Conservation (phyloP, 805 yeast species). For the Metahyphopichia silvanorum region DNA sequence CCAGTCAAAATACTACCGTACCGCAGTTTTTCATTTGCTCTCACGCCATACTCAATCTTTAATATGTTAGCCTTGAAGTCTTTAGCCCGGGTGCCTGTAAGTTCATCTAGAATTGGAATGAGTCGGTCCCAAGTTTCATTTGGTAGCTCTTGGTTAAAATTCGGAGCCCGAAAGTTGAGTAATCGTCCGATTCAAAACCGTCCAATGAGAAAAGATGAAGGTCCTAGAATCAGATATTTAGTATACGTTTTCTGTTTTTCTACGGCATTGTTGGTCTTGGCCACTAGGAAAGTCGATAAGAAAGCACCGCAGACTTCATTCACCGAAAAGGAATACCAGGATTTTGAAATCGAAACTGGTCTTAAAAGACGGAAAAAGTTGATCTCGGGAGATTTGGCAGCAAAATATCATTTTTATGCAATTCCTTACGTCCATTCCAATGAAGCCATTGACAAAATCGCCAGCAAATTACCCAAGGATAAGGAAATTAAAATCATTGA, state of each 20-base stretch:
- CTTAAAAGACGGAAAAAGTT: slow-evolving; percentile 48
- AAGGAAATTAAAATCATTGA: slow-evolving; percentile 43
- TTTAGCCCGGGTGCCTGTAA: too few species aligned
- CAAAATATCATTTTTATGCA: slow-evolving; percentile 40
- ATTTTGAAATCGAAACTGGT: slow-evolving; percentile 47
- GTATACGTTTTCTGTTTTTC: slow-evolving; percentile 33
- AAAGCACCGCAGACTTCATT: slow-evolving; percentile 34
- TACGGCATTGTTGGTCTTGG: slow-evolving; percentile 27
- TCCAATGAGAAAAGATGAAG: slow-evolving; percentile 5
- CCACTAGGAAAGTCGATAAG: slow-evolving; percentile 26
- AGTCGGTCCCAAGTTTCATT: too few species aligned
- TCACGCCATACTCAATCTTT: not conserved
- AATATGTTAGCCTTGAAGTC: too few species aligned
- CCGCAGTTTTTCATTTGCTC: too few species aligned
- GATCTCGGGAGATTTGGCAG: slow-evolving; percentile 33
- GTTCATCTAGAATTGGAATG: too few species aligned
- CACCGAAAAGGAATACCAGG: slow-evolving; percentile 48
- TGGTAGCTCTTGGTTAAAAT: too few species aligned
- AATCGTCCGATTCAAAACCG: slow-evolving; percentile 2
- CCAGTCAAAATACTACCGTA: too few species aligned
- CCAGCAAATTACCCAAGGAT: slow-evolving; percentile 11
- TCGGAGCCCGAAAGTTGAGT: too few species aligned
- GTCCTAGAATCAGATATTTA: slow-evolving; percentile 35
- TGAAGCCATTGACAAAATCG: slow-evolving; percentile 14
- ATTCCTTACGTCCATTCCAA: slow-evolving; percentile 29